phyloP scores from a whole-genome alignment of 2,329 filamentous ascomycete species.

The Septoria linicola region DNA sequence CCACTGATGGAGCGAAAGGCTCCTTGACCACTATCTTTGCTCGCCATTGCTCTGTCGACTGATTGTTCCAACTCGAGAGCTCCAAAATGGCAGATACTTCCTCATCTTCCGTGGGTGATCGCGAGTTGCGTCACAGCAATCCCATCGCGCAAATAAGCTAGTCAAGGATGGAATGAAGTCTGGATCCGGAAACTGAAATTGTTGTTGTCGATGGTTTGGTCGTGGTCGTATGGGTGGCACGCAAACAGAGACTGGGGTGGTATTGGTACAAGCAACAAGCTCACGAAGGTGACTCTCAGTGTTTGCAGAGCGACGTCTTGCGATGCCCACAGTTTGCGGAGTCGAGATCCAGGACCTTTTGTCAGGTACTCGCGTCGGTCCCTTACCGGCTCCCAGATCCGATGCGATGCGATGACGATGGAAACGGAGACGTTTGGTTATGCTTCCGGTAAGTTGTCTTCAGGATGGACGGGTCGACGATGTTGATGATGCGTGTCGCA shows the following conservation, averaged over 20 bases:
- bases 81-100: constrained; percentile 1
- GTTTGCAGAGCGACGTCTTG: constrained; percentile 6
- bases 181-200: not conserved
- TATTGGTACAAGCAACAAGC: not conserved
- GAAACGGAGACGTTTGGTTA: too few species aligned
- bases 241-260: not conserved
- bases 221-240: not conserved
- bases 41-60: constrained; percentile 32
- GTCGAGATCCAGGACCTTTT: not conserved
- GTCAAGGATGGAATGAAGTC: not conserved
- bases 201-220: too few species aligned
- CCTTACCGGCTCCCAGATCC: not conserved
- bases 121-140: constrained; percentile 10
- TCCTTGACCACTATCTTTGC: constrained; percentile 32
- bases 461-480: too few species aligned
- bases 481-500: constrained; percentile 2
- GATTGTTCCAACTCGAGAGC: constrained; percentile 2
- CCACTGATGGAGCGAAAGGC: constrained; percentile 42
- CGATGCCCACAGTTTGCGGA: constrained; percentile 9
- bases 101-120: constrained; percentile 9
- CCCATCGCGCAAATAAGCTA: constrained; percentile 3
- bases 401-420: constrained; percentile 7
- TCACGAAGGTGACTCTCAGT: too few species aligned
- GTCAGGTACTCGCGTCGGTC: too few species aligned
- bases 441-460: too few species aligned